Evolutionary conservation across 345 rosid species (phyloP).

Genomic region (Boechera retrofracta): DNA sequence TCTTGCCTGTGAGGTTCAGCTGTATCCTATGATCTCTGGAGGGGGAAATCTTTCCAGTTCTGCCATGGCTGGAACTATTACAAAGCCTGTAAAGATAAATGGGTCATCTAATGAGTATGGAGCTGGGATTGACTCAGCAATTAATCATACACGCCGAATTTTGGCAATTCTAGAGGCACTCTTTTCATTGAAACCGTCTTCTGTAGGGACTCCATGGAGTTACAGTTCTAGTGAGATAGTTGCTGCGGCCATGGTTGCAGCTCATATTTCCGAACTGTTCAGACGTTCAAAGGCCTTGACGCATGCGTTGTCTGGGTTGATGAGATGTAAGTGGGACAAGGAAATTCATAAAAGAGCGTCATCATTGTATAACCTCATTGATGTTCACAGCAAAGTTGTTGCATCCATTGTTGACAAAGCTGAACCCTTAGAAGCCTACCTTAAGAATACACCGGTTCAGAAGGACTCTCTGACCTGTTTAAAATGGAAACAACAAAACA

Average conservation of each 20-base stretch:
- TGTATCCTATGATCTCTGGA: slow-evolving; percentile 77
- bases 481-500: slow-evolving; percentile 56
- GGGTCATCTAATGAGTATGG: slow-evolving; percentile 64
- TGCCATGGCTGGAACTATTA: slow-evolving; percentile 41
- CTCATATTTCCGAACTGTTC: slow-evolving; percentile 92
- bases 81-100: slow-evolving; percentile 64
- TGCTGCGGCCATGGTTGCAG: slow-evolving; percentile 99
- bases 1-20: slow-evolving; percentile 94
- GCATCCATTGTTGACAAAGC: slow-evolving; percentile 95
- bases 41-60: slow-evolving; percentile 55
- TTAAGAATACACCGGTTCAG: slow-evolving; percentile 66
- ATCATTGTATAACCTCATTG: slow-evolving; percentile 88
- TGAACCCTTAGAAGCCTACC: slow-evolving; percentile 83
- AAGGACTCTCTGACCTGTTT: slow-evolving; percentile 56
- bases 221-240: slow-evolving; percentile 95
- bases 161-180: slow-evolving; percentile 92
- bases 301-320: slow-evolving; percentile 79
- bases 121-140: slow-evolving; percentile 70
- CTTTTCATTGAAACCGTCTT: slow-evolving; percentile 90
- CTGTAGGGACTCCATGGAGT: slow-evolving; percentile 93
- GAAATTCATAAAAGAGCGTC: slow-evolving; percentile 83
- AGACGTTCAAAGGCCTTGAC: slow-evolving; percentile 90
- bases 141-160: slow-evolving; percentile 88
- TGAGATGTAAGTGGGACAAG: slow-evolving; percentile 92
- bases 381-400: slow-evolving; percentile 89